phyloP scores from a whole-genome alignment of 2,329 filamentous ascomycete genomes.

The Arthrobotrys iridis region DNA sequence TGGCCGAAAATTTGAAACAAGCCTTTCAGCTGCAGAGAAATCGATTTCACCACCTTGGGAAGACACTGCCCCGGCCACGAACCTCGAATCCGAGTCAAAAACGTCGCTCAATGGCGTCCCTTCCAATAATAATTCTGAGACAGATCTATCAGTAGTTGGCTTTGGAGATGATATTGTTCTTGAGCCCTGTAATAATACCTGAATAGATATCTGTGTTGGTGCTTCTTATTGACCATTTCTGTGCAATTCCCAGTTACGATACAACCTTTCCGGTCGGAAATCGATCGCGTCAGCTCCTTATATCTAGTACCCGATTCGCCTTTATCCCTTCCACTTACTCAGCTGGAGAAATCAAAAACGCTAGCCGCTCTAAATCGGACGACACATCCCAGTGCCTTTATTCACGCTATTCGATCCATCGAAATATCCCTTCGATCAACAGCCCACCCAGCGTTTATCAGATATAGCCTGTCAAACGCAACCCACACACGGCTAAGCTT shows the following conservation, averaged over 20 bases:
- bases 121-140: slow-evolving; percentile 15
- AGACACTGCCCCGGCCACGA: background rate
- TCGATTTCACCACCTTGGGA: slow-evolving; percentile 30
- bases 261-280: slow-evolving; percentile 57
- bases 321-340: slow-evolving; percentile 56
- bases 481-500: slow-evolving; percentile 45
- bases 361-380: slow-evolving; percentile 56
- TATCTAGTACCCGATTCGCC: slow-evolving; percentile 55
- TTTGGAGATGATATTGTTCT: slow-evolving; percentile 43
- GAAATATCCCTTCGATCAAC: slow-evolving; percentile 55
- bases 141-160: slow-evolving; percentile 9
- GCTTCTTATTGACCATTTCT: background rate
- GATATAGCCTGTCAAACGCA: slow-evolving; percentile 41
- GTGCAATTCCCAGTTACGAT: slow-evolving; percentile 53
- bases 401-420: slow-evolving; percentile 43
- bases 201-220: background rate
- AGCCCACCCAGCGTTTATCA: slow-evolving; percentile 56
- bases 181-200: slow-evolving; percentile 23
- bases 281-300: slow-evolving; percentile 53
- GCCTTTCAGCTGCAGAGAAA: slow-evolving; percentile 21
- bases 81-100: background rate
- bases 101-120: background rate
- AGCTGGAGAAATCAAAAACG: slow-evolving; percentile 51
- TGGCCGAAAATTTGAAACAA: slow-evolving; percentile 26
- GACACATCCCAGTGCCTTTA: slow-evolving; percentile 57